A percentile compares a stretch with the other conserved stretches of the same genome.
Evolutionary conservation across 768 basidiomycete genomes (phyloP).

Genomic region (Pholiota microspora): DNA sequence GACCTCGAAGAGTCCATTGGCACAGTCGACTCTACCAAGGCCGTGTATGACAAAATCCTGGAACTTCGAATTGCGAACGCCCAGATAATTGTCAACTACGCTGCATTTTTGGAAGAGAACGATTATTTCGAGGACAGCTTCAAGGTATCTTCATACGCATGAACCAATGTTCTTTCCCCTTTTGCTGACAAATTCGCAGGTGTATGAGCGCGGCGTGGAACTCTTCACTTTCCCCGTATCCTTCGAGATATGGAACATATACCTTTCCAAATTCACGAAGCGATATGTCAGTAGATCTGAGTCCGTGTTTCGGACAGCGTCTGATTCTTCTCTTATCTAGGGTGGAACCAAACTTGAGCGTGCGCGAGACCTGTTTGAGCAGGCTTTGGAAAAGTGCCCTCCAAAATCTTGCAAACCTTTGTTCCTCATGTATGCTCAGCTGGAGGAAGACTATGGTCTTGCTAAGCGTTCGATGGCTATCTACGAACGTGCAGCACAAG

Average conservation of each 20-base stretch:
- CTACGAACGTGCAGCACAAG: slow-evolving; percentile 88
- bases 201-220: slow-evolving; percentile 96
- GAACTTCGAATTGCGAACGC: slow-evolving; percentile 98
- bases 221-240: slow-evolving; percentile 97
- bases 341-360: slow-evolving; percentile 94
- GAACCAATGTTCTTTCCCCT: not conserved
- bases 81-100: slow-evolving; percentile 96
- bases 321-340: slow-evolving; percentile 34
- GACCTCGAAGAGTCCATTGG: slow-evolving; percentile 98
- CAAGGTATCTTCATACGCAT: slow-evolving; percentile 53
- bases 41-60: slow-evolving; percentile 93
- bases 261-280: slow-evolving; percentile 94
- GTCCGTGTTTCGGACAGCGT: no score
- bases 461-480: slow-evolving; percentile 96
- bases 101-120: slow-evolving; percentile 95
- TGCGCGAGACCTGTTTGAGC: slow-evolving; percentile 96
- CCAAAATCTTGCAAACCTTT: slow-evolving; percentile 92
- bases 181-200: slow-evolving; percentile 38
- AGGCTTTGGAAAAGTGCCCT: slow-evolving; percentile 95
- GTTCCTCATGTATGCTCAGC: slow-evolving; percentile 93
- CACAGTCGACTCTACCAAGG: slow-evolving; percentile 86
- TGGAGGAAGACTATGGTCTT: slow-evolving; percentile 94
- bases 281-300: slow-evolving; percentile 70
- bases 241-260: slow-evolving; percentile 99
- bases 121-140: slow-evolving; percentile 98